Evolutionary conservation across 202 grass and related monocot genomes (phyloP).

Genomic region (Dendrocalamus latiflorus): DNA sequence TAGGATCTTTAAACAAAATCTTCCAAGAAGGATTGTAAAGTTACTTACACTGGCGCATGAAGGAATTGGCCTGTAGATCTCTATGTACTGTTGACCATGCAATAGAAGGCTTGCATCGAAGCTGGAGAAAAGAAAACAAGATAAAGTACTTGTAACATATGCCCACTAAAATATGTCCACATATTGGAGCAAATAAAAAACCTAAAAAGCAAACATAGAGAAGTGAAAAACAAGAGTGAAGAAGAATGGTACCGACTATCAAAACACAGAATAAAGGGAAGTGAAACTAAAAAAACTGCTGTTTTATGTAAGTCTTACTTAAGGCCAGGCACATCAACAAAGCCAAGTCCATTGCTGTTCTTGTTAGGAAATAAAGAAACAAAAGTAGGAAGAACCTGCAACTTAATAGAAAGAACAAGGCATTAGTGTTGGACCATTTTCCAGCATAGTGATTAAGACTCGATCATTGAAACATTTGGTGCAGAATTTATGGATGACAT

Average conservation of each 20-base stretch:
- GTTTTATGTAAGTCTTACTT: conserved; percentile 49
- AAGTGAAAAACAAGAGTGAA: conserved; percentile 12
- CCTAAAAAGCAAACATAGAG: background rate
- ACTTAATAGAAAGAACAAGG: conserved; percentile 10
- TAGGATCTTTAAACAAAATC: conserved; percentile 1
- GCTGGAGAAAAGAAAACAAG: conserved; percentile 39
- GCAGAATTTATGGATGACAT: background rate
- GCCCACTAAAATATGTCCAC: background rate
- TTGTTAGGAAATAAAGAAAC: conserved; percentile 71
- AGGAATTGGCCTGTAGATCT: conserved; percentile 70
- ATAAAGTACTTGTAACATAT: background rate
- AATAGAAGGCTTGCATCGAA: conserved; percentile 69
- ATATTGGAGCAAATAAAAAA: conserved; percentile 2
- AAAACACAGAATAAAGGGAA: background rate
- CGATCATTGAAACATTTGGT: background rate
- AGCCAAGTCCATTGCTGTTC: conserved; percentile 48
- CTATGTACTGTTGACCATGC: conserved; percentile 96
- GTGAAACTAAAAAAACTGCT: conserved; percentile 2
- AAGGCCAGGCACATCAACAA: conserved; percentile 69
- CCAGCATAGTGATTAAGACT: background rate
- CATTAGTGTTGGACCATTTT: background rate
- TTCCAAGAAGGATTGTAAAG: conserved; percentile 12
- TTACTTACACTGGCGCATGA: conserved; percentile 55
- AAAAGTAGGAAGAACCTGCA: conserved; percentile 88
- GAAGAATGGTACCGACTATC: background rate